These are phyloP conservation scores for Ascochyta pisi DNA, from an alignment of 2,329 filamentous ascomycete genomes.

Conservation along the genomic window DNA sequence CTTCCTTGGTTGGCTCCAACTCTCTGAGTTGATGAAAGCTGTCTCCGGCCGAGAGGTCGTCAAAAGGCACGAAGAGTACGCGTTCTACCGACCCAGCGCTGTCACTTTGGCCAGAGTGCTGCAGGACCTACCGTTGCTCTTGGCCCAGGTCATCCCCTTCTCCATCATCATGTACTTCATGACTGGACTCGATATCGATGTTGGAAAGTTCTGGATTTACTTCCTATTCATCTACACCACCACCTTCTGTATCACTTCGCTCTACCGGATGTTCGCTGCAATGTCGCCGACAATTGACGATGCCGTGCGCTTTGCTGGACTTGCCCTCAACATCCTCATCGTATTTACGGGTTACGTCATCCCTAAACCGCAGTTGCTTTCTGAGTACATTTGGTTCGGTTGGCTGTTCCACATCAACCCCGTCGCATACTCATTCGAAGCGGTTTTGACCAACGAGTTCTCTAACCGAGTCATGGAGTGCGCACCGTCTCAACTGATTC, in stretches of 20 bases:
- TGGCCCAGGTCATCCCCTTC: conserved; percentile 66
- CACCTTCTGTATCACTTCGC: conserved; percentile 66
- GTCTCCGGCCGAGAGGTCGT: conserved; percentile 74
- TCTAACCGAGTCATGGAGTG: conserved; percentile 64
- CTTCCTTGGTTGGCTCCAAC: conserved; percentile 73
- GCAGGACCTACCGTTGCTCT: conserved; percentile 67
- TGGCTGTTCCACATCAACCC: conserved; percentile 56
- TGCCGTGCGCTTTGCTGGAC: conserved; percentile 69
- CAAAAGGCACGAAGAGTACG: conserved; percentile 71
- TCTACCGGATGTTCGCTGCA: conserved; percentile 72
- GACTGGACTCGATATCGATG: conserved; percentile 63
- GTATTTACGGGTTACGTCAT: conserved; percentile 74
- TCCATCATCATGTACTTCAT: conserved; percentile 71
- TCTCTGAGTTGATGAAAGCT: conserved; percentile 80
- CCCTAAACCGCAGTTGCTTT: conserved; percentile 65
- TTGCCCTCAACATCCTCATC: conserved; percentile 67
- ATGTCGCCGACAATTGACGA: conserved; percentile 70
- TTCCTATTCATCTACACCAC: conserved; percentile 69
- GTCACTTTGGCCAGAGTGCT: conserved; percentile 68
- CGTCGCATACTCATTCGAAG: conserved; percentile 68
- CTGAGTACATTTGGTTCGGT: conserved; percentile 70
- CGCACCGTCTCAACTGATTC: conserved; percentile 64
- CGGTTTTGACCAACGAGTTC: conserved; percentile 72
- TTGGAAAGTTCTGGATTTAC: conserved; percentile 71
- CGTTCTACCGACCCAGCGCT: conserved; percentile 73